Conservation (phyloP, 768 basidiomycete species). For the Tephrocybe sp. region DNA sequence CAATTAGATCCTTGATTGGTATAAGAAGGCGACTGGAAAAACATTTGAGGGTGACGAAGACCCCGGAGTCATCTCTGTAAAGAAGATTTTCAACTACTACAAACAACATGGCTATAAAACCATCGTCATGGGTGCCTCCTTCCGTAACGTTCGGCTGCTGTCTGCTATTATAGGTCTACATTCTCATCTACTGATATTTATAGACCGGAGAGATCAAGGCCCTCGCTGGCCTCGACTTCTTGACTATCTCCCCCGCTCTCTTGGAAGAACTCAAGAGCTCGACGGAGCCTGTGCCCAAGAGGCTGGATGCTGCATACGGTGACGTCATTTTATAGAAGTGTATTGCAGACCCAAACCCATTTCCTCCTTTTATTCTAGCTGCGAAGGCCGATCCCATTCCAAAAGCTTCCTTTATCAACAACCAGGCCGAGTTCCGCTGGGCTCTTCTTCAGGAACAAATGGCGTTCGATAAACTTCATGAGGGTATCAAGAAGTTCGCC, state of each 20-base stretch:
- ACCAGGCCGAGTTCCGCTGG: conserved; percentile 98
- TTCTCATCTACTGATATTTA: conserved; percentile 2
- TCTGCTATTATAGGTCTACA: background rate
- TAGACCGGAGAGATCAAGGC: conserved; percentile 91
- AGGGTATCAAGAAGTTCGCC: conserved; percentile 98
- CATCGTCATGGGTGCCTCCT: conserved; percentile 99
- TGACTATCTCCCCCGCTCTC: conserved; percentile 89
- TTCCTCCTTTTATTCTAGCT: conserved; percentile 28
- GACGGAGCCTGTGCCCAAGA: conserved; percentile 75
- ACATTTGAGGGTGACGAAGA: conserved; percentile 88
- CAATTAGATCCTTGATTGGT: conserved; percentile 94
- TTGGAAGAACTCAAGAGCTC: conserved; percentile 93
- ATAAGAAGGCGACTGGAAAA: conserved; percentile 91
- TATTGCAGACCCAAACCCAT: conserved; percentile 3
- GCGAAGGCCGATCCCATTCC: conserved; percentile 57
- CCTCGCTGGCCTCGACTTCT: conserved; percentile 95
- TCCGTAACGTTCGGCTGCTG: conserved; percentile 80
- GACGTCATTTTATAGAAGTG: conserved; percentile 22
- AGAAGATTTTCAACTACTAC: conserved; percentile 99
- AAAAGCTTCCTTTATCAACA: conserved; percentile 85
- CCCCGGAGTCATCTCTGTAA: conserved; percentile 94
- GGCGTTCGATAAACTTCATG: conserved; percentile 99
- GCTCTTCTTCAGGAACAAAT: conserved; percentile 86
- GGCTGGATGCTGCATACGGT: conserved; percentile 68
- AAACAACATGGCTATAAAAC: conserved; percentile 98